These are phyloP conservation scores for Forsythia viridissima DNA, from an alignment of 257 asterid species.

Conservation along the genomic window DNA sequence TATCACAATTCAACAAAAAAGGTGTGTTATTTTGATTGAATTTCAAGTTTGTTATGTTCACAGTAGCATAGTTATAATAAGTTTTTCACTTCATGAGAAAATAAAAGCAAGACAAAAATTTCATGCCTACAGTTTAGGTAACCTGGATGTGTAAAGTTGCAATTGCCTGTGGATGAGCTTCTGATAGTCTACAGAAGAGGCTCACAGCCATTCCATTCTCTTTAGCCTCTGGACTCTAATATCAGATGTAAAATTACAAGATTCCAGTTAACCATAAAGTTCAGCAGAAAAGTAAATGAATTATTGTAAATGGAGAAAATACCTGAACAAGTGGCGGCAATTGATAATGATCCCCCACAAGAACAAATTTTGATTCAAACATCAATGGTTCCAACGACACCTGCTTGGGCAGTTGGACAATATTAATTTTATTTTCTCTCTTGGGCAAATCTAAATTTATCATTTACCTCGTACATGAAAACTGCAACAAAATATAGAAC, in stretches of 20 bases:
- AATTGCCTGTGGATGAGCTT: slow-evolving; percentile 96
- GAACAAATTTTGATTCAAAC: slow-evolving; percentile 88
- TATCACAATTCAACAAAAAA: too few relatives aligned
- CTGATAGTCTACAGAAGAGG: slow-evolving; percentile 94
- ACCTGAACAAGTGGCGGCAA: slow-evolving; percentile 99
- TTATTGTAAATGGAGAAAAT: slow-evolving; percentile 15
- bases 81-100: too few relatives aligned
- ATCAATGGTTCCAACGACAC: slow-evolving; percentile 93
- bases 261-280: slow-evolving; percentile 20
- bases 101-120: too few relatives aligned
- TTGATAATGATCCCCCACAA: slow-evolving; percentile 98
- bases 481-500: too few relatives aligned
- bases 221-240: slow-evolving; percentile 92
- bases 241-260: slow-evolving; percentile 29
- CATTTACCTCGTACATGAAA: too few relatives aligned
- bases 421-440: slow-evolving; percentile 15
- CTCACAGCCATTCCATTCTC: slow-evolving; percentile 90
- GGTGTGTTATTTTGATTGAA: too few relatives aligned
- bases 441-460: too few relatives aligned
- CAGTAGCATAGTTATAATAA: too few relatives aligned
- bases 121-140: slow-evolving; percentile 19
- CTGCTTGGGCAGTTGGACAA: slow-evolving; percentile 43
- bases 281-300: slow-evolving; percentile 26
- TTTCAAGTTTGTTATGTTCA: too few relatives aligned
- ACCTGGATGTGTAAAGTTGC: slow-evolving; percentile 96